Evolutionary conservation across 1,284 basidiomycete species (phyloP).

Genomic region (Ustilago tritici): DNA sequence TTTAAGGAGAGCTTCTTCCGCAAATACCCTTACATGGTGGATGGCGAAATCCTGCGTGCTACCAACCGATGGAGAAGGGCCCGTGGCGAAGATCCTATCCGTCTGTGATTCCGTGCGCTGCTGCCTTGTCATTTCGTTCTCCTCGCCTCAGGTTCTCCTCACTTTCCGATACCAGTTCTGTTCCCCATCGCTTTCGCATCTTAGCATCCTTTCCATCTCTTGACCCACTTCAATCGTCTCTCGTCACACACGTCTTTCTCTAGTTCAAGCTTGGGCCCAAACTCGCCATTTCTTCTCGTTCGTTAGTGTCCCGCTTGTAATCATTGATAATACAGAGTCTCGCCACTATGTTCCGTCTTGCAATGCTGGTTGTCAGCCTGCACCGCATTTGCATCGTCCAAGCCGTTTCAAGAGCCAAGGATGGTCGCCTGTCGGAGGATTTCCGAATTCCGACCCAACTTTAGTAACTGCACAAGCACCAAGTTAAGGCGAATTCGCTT

Average conservation of each 20-base stretch:
- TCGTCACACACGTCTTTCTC: not conserved
- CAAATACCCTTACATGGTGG: constrained; percentile 53
- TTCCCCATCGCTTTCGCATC: constrained; percentile 5
- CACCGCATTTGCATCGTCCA: not conserved
- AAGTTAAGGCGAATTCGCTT: constrained; percentile 28
- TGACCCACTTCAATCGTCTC: not conserved
- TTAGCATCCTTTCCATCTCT: constrained; percentile 1
- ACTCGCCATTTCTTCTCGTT: not conserved
- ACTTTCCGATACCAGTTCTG: not conserved
- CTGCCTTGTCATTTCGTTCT: not conserved
- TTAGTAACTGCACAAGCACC: not conserved
- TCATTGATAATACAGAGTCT: not conserved
- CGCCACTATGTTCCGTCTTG: not conserved
- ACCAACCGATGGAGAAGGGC: constrained; percentile 52
- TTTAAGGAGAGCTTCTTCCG: constrained; percentile 53
- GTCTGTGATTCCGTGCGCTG: constrained; percentile 25
- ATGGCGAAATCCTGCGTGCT: constrained; percentile 44
- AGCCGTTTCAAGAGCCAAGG: constrained; percentile 1
- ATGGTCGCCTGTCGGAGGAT: not conserved
- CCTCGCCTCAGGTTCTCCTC: not conserved
- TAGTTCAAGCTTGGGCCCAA: not conserved
- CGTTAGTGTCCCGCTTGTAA: not conserved
- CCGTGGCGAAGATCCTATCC: constrained; percentile 48
- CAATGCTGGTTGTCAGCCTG: not conserved
- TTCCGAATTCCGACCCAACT: not conserved